These are phyloP conservation scores for Lathyrus tuberosus DNA, from an alignment of 306 rosid species.

Conservation along the genomic window DNA sequence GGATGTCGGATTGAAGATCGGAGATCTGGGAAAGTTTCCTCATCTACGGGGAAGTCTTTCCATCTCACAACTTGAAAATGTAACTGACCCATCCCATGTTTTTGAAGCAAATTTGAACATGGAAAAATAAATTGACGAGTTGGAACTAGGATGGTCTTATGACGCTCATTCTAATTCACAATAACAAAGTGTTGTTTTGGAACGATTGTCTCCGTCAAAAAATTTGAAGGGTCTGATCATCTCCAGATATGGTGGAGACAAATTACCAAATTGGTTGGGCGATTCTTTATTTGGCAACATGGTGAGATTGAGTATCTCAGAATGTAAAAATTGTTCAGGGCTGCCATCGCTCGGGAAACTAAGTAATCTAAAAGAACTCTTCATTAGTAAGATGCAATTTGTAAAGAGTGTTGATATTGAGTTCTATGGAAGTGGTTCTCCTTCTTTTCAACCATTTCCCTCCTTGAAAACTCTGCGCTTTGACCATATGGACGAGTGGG, in stretches of 20 bases:
- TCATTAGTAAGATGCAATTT: not conserved
- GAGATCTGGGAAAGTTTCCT: not conserved
- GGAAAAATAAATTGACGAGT: too few species aligned
- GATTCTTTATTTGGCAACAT: not conserved
- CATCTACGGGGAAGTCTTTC: not conserved
- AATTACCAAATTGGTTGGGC: not conserved
- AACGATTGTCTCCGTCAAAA: too few species aligned
- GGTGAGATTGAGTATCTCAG: not conserved
- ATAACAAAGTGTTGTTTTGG: too few species aligned
- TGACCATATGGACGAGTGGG: not conserved
- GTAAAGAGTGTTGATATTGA: constrained; percentile 6
- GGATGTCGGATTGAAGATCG: not conserved
- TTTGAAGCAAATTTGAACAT: too few species aligned
- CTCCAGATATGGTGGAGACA: too few species aligned
- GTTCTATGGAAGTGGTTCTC: constrained; percentile 8
- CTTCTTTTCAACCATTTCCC: constrained; percentile 33
- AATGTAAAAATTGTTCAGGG: not conserved
- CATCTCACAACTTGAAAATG: too few species aligned
- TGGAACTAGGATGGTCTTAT: too few species aligned
- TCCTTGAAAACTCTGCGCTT: not conserved
- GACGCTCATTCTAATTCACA: too few species aligned
- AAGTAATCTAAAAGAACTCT: constrained; percentile 12
- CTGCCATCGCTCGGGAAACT: constrained; percentile 18
- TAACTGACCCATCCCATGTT: too few species aligned
- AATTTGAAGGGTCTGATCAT: too few species aligned